Evolutionary conservation across 73 alveolate genomes (phyloP).

Genomic region (Paramecium octaurelia): DNA sequence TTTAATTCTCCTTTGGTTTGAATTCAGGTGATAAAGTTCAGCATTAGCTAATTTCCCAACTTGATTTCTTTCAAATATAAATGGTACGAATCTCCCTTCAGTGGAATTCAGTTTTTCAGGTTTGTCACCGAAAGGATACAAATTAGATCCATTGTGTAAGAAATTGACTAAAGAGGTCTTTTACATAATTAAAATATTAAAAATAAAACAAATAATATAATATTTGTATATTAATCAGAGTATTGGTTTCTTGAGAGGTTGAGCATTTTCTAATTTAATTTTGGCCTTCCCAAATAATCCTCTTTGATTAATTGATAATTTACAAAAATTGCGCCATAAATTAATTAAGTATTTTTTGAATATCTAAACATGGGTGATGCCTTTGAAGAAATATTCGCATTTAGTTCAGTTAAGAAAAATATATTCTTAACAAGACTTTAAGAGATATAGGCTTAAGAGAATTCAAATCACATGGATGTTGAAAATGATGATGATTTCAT

Average conservation of each 20-base stretch:
- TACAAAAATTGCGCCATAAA: background rate
- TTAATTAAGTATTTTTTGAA: background rate
- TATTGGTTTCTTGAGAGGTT: background rate
- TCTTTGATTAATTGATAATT: background rate
- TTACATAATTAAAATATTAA: background rate
- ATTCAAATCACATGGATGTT: background rate
- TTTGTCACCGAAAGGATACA: conserved; percentile 38
- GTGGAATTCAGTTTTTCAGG: background rate
- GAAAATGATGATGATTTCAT: background rate
- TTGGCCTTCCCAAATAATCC: background rate
- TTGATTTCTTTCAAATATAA: background rate
- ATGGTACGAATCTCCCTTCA: conserved; percentile 16
- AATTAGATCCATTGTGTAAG: background rate
- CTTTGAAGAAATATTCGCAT: background rate
- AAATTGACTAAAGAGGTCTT: background rate
- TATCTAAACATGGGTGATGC: background rate
- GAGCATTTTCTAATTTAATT: background rate
- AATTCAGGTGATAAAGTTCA: background rate
- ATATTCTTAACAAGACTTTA: background rate
- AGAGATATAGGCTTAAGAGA: background rate
- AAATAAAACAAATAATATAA: background rate
- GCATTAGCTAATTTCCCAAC: background rate
- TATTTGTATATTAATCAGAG: background rate
- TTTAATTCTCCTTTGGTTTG: background rate
- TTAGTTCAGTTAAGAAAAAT: background rate